Conservation (phyloP, 169 alveolate genomes). For the Eimeria maxima region DNA sequence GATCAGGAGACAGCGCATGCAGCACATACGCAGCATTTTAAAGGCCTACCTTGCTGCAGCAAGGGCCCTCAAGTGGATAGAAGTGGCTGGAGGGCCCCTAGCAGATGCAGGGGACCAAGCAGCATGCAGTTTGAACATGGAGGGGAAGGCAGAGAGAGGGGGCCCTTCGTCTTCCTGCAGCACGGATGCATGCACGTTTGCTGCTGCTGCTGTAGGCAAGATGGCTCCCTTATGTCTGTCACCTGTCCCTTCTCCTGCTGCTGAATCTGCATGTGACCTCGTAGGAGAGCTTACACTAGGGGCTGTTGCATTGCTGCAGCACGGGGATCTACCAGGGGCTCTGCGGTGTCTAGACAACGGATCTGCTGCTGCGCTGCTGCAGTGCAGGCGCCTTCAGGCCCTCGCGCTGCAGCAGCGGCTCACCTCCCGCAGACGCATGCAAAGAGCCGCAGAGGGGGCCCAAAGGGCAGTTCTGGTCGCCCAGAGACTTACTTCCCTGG, state of each 20-base stretch:
- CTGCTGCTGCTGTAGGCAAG: conserved; percentile 43
- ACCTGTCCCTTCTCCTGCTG: background rate
- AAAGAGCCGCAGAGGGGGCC: conserved; percentile 67
- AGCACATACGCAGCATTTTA: background rate
- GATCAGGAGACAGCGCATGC: background rate
- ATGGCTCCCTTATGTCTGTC: conserved; percentile 7
- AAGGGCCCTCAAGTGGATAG: conserved; percentile 39
- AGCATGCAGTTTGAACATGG: background rate
- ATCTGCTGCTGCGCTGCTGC: conserved; percentile 16
- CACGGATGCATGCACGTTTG: conserved; percentile 1
- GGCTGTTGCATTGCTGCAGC: conserved; percentile 79
- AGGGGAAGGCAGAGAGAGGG: background rate
- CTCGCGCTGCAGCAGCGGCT: conserved; percentile 70
- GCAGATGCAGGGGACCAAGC: conserved; percentile 34
- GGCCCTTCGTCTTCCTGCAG: background rate
- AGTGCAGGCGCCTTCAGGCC: background rate
- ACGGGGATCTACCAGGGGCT: conserved; percentile 64
- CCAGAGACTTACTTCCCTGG: conserved; percentile 49
- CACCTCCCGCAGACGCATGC: conserved; percentile 60
- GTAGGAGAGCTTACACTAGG: conserved; percentile 78
- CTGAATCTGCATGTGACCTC: conserved; percentile 16
- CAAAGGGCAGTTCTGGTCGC: conserved; percentile 44
- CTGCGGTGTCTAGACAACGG: conserved; percentile 48
- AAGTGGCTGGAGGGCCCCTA: background rate
- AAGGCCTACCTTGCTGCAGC: conserved; percentile 20